Evolutionary conservation across 129 eudicot genomes (phyloP).

Genomic region (Chrysanthemum lavandulifolium): DNA sequence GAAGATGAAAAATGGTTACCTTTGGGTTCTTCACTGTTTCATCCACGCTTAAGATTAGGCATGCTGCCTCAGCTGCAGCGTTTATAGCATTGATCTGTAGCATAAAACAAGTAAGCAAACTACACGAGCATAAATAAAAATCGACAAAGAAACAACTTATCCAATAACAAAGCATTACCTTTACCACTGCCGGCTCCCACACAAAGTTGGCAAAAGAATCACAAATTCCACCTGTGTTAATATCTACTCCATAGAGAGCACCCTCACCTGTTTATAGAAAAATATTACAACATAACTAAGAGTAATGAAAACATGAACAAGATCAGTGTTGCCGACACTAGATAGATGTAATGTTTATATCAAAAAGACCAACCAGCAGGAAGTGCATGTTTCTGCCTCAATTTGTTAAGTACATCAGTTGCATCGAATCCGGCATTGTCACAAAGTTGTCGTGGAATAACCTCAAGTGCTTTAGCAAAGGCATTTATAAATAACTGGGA

Average conservation of each 20-base stretch:
- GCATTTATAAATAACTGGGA: conserved; percentile 95
- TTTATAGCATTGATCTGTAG: conserved; percentile 92
- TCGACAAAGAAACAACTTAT: background rate
- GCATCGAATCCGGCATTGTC: conserved; percentile 99
- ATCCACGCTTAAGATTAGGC: conserved; percentile 90
- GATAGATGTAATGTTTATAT: no score
- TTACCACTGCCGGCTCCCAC: conserved; percentile 99
- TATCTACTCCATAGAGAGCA: conserved; percentile 94
- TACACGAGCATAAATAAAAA: conserved; percentile 4
- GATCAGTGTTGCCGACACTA: background rate
- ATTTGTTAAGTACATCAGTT: conserved; percentile 85
- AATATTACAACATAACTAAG: background rate
- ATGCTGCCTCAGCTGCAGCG: conserved; percentile 99
- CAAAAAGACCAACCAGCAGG: conserved; percentile 54
- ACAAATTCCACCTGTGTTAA: conserved; percentile 93
- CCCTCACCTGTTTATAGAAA: conserved; percentile 70
- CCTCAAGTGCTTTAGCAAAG: conserved; percentile 99
- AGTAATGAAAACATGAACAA: background rate
- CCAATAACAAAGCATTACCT: conserved; percentile 41
- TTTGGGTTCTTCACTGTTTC: conserved; percentile 97
- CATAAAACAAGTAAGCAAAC: conserved; percentile 17
- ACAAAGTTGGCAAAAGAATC: conserved; percentile 94
- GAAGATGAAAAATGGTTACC: conserved; percentile 39
- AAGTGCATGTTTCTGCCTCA: conserved; percentile 92
- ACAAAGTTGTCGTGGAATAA: conserved; percentile 90